Conservation (phyloP, 2,329 filamentous ascomycete genomes). For the Trichoderma endophyticum region DNA sequence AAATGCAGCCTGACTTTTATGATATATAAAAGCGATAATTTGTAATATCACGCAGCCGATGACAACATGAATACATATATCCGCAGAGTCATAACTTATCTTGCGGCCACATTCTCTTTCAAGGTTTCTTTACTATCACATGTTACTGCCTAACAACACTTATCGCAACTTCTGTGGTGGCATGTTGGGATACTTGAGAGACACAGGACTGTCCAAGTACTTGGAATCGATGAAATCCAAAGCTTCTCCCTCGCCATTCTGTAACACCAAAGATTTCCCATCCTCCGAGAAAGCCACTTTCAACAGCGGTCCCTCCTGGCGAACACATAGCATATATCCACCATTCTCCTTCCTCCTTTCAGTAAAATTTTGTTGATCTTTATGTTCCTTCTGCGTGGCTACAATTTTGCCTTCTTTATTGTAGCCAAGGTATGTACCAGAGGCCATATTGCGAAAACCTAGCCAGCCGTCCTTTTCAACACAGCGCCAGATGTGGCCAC, state of each 20-base stretch:
- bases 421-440: background rate
- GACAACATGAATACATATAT: background rate
- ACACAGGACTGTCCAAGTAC: background rate
- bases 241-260: background rate
- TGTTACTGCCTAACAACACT: rapidly evolving
- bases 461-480: background rate
- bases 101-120: background rate
- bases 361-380: no score
- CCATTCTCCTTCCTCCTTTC: background rate
- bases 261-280: background rate
- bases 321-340: background rate
- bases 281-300: no score
- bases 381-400: background rate
- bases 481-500: background rate
- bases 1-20: no score
- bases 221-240: background rate
- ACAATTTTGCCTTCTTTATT: background rate
- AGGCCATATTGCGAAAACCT: background rate
- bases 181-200: background rate
- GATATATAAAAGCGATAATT: no score
- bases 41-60: no score
- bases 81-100: constrained; percentile 5
- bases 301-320: no score
- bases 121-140: no score
- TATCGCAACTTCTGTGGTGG: background rate